Percentiles rank a stretch among this genome's conserved stretches.
These are phyloP conservation scores for Keithomyces neogunnii DNA, from an alignment of 2,329 filamentous ascomycete species.

Conservation along the genomic window DNA sequence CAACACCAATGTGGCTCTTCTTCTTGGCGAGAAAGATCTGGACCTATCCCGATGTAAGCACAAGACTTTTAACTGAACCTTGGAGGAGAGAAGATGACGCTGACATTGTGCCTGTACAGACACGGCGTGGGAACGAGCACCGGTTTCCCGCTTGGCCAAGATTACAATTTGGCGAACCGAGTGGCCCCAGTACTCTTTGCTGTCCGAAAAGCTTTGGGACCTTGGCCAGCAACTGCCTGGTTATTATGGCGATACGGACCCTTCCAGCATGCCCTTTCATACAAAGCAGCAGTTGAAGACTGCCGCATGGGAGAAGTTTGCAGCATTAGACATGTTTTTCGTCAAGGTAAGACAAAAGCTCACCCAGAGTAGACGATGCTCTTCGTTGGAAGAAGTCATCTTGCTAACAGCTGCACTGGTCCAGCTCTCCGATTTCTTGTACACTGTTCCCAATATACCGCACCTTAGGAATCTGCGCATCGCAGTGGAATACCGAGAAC, in stretches of 20 bases:
- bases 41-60: constrained; percentile 47
- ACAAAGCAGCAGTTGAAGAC: constrained; percentile 37
- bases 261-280: constrained; percentile 33
- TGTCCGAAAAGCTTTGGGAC: constrained; percentile 39
- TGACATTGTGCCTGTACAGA: constrained; percentile 30
- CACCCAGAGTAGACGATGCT: not conserved
- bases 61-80: not conserved
- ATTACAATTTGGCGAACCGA: constrained; percentile 51
- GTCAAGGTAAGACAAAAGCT: constrained; percentile 42
- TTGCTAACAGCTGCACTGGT: not conserved
- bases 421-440: constrained; percentile 55
- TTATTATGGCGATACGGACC: constrained; percentile 40
- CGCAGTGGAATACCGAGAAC: constrained; percentile 50
- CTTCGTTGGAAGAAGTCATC: not conserved
- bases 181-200: constrained; percentile 46
- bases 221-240: constrained; percentile 44
- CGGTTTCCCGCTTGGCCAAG: constrained; percentile 47
- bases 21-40: constrained; percentile 57
- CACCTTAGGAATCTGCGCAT: constrained; percentile 50
- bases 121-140: constrained; percentile 48
- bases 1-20: constrained; percentile 54
- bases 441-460: constrained; percentile 45
- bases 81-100: not conserved
- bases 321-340: constrained; percentile 55
- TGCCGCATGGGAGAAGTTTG: constrained; percentile 45